phyloP scores from a whole-genome alignment of 208 protist genomes.

The Leptomonas pyrrhocoris region DNA sequence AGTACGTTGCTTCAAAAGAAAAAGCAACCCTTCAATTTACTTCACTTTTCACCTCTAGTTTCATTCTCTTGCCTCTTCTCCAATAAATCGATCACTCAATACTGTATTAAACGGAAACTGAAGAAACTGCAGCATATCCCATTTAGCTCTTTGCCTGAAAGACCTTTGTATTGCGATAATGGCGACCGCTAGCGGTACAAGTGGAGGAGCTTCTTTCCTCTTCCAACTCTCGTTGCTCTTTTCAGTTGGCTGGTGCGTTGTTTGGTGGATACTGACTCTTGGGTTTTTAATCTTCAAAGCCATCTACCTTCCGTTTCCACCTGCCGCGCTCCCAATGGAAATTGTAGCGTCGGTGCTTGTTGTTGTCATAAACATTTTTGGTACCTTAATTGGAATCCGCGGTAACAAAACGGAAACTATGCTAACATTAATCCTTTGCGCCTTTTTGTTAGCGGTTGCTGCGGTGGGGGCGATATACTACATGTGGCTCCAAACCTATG shows the following conservation, averaged over 20 bases:
- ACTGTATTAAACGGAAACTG: no score
- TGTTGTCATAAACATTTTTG: slow-evolving; percentile 43
- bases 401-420: slow-evolving; percentile 60
- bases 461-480: slow-evolving; percentile 68
- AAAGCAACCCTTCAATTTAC: no score
- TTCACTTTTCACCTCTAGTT: no score
- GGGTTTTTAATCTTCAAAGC: slow-evolving; percentile 70
- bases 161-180: background rate
- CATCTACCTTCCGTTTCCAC: slow-evolving; percentile 56
- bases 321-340: slow-evolving; percentile 70
- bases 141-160: background rate
- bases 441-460: slow-evolving; percentile 42
- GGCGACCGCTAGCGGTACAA: background rate
- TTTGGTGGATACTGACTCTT: slow-evolving; percentile 66
- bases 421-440: slow-evolving; percentile 33
- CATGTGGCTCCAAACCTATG: slow-evolving; percentile 88
- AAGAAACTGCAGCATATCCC: background rate
- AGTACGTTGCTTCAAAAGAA: no score
- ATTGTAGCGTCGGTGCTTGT: slow-evolving; percentile 59
- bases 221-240: slow-evolving; percentile 58
- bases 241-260: slow-evolving; percentile 37
- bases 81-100: no score
- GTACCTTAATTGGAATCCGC: slow-evolving; percentile 45
- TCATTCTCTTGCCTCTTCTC: background rate
- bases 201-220: slow-evolving; percentile 38